phyloP scores from a whole-genome alignment of 78 protist genomes.

The Protostelium mycophagum region DNA sequence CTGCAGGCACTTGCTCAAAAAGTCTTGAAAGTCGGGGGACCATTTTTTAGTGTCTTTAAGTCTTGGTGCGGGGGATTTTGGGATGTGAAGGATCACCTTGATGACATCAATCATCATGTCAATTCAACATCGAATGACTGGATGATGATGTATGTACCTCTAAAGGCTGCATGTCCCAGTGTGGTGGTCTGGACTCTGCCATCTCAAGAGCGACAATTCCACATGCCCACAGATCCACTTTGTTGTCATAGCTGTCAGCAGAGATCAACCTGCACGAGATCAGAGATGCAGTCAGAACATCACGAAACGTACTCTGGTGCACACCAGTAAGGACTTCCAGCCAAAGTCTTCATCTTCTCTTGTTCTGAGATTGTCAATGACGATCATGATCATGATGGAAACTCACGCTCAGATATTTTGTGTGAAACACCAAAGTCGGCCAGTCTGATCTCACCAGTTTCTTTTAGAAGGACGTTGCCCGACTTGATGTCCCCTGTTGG shows the following conservation, averaged over 20 bases:
- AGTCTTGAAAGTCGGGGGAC: conserved; percentile 49
- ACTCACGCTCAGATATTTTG: not conserved
- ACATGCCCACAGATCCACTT: conserved; percentile 58
- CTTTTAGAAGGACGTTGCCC: conserved; percentile 43
- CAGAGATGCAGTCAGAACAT: not conserved
- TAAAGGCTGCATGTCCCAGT: conserved; percentile 47
- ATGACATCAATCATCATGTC: not conserved
- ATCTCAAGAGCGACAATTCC: conserved; percentile 60
- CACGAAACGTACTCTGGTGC: conserved; percentile 75
- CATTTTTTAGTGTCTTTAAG: conserved; percentile 38
- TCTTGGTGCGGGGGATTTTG: conserved; percentile 54
- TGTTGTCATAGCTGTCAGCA: conserved; percentile 58
- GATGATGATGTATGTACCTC: not conserved
- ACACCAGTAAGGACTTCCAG: conserved; percentile 96
- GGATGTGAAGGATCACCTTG: conserved; percentile 42
- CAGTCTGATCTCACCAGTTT: conserved; percentile 16
- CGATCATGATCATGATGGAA: not conserved
- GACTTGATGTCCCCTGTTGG: conserved; percentile 35
- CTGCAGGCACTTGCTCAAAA: conserved; percentile 17
- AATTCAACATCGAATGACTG: not conserved
- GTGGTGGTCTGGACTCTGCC: conserved; percentile 45
- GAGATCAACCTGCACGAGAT: conserved; percentile 13
- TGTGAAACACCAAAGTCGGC: not conserved
- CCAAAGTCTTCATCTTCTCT: conserved; percentile 75
- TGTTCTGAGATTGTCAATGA: conserved; percentile 42